Conservation (phyloP, 805 yeast genomes). For the Yarrowia deformans region DNA sequence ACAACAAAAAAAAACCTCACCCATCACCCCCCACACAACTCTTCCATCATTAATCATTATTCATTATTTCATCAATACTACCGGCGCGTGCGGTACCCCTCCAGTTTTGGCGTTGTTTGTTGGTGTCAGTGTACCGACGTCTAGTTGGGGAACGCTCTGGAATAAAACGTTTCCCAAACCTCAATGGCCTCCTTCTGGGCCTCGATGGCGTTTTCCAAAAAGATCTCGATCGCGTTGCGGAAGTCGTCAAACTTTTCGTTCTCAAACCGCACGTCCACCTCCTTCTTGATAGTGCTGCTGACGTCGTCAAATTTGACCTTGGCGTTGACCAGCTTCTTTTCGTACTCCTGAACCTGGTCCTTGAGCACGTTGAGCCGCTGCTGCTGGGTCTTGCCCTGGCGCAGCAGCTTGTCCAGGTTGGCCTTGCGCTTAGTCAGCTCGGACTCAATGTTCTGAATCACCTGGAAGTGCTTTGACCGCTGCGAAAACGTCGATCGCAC, state of each 20-base stretch:
- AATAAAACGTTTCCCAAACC: slow-evolving; percentile 66
- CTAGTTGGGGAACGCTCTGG: slow-evolving; percentile 41
- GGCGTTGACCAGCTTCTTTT: slow-evolving; percentile 60
- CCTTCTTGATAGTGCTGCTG: slow-evolving; percentile 69
- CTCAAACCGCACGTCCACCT: slow-evolving; percentile 68
- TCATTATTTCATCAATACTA: slow-evolving; percentile 32
- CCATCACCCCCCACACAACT: not conserved
- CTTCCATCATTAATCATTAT: slow-evolving; percentile 34
- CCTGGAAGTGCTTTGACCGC: slow-evolving; percentile 63
- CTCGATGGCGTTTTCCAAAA: slow-evolving; percentile 88
- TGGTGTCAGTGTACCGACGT: not conserved
- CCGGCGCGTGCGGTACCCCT: not conserved
- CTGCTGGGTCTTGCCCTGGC: slow-evolving; percentile 60
- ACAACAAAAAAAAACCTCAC: too few species aligned
- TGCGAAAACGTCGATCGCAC: slow-evolving; percentile 76
- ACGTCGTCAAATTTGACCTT: slow-evolving; percentile 69
- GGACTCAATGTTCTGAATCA: slow-evolving; percentile 56
- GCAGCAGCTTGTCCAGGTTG: slow-evolving; percentile 56
- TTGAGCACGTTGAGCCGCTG: slow-evolving; percentile 68
- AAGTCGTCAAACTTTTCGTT: slow-evolving; percentile 80
- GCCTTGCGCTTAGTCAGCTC: slow-evolving; percentile 59
- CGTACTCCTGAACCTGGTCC: slow-evolving; percentile 64
- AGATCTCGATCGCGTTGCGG: slow-evolving; percentile 87
- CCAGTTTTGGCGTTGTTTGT: not conserved
- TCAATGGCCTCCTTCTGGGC: slow-evolving; percentile 81